These are phyloP conservation scores for Penicillium flavigenum DNA, from an alignment of 495 filamentous ascomycete genomes.

Conservation along the genomic window DNA sequence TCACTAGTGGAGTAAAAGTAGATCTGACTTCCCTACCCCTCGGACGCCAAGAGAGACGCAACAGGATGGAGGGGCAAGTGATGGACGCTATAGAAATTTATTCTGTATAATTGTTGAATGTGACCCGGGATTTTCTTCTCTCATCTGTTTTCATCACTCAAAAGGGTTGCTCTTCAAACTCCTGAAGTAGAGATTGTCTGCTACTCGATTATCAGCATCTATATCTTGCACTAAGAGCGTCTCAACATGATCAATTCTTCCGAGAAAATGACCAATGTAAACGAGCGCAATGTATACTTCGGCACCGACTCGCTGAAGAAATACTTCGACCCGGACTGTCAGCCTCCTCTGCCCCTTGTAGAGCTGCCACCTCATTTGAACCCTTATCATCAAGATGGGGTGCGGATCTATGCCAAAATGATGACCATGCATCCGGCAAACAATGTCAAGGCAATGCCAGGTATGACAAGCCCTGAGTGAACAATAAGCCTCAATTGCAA, in stretches of 20 bases:
- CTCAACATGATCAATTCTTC: conserved; percentile 1
- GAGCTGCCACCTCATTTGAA: conserved; percentile 58
- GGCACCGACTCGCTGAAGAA: conserved; percentile 53
- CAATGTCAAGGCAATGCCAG: conserved; percentile 64
- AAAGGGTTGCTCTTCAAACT: background rate
- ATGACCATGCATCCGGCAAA: conserved; percentile 61
- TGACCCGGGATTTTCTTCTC: conserved; percentile 1
- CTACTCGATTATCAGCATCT: background rate
- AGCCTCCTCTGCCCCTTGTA: conserved; percentile 58
- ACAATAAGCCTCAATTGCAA: background rate
- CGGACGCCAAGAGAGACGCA: conserved; percentile 20
- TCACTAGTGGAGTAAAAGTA: conserved; percentile 1
- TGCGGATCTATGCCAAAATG: conserved; percentile 65
- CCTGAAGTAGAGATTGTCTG: background rate
- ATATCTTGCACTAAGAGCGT: background rate
- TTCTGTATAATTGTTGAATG: conserved; percentile 15
- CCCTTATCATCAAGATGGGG: conserved; percentile 54
- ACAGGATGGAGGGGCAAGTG: conserved; percentile 2
- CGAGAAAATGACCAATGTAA: conserved; percentile 37
- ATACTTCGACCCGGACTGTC: conserved; percentile 58
- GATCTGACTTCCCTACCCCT: conserved; percentile 13
- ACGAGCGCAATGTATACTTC: conserved; percentile 55
- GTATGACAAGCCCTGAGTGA: conserved; percentile 31
- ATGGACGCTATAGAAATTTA: conserved; percentile 2
- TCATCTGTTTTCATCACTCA: background rate